Percentiles rank a stretch among this genome's conserved stretches.
These are phyloP conservation scores for Vanilla planifolia DNA, from an alignment of 106 monocot species.

Conservation along the genomic window DNA sequence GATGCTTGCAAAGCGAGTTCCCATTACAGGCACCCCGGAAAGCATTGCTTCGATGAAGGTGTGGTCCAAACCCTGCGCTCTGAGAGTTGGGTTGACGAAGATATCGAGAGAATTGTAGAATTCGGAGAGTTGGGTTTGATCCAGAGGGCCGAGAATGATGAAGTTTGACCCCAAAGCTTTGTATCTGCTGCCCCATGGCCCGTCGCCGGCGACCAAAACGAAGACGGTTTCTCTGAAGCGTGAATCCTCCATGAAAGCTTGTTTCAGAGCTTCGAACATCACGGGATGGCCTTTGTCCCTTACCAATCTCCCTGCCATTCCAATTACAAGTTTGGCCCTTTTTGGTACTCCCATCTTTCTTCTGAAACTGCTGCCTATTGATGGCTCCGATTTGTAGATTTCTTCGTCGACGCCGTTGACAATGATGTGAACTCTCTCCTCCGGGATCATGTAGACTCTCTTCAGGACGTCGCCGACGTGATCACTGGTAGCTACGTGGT, in stretches of 20 bases:
- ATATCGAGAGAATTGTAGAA: constrained; percentile 73
- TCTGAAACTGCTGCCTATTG: constrained; percentile 24
- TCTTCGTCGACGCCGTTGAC: constrained; percentile 75
- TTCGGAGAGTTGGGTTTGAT: constrained; percentile 38
- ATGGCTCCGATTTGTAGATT: constrained; percentile 35
- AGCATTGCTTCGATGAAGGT: constrained; percentile 89
- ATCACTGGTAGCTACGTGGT: constrained; percentile 89
- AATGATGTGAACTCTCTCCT: constrained; percentile 67
- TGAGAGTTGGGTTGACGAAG: constrained; percentile 66
- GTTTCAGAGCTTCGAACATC: constrained; percentile 69
- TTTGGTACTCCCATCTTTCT: constrained; percentile 39
- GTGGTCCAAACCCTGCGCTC: constrained; percentile 84
- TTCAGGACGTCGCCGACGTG: constrained; percentile 75
- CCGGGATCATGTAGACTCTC: constrained; percentile 85
- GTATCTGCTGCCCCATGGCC: constrained; percentile 77
- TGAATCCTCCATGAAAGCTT: constrained; percentile 30
- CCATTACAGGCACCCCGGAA: constrained; percentile 49
- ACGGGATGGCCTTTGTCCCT: constrained; percentile 90
- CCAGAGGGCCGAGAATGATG: constrained; percentile 55
- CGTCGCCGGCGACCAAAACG: constrained; percentile 74
- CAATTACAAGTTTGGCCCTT: constrained; percentile 54
- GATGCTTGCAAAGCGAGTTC: constrained; percentile 69
- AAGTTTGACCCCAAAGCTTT: constrained; percentile 42
- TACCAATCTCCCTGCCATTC: constrained; percentile 77
- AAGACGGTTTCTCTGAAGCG: constrained; percentile 16